Evolutionary conservation across 768 basidiomycete genomes (phyloP), one percentile per base, ranked within the genome.

Genomic region (Lactifluus hygrophoroides): DNA sequence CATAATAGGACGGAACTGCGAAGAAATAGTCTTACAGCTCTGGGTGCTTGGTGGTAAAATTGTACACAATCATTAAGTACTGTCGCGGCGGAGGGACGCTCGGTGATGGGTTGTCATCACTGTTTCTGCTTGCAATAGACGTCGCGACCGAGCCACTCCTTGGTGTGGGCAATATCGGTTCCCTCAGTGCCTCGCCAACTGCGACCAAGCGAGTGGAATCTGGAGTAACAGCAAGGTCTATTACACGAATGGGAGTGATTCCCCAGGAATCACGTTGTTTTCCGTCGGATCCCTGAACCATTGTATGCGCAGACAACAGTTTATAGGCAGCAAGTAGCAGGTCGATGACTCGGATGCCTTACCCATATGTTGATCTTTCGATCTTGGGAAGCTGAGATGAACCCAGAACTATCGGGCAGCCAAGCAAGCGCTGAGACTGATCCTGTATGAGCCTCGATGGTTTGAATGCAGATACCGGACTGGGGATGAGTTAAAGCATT

Each of bases 371-470:
- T 78, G 58, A 90, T 84, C 71, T 83, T 86, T 61, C 85, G 82
- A 70, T 97, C 95, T 67, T 95, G 76, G 43, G 88, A 88, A 50
- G 86, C 87, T 11, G 93, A 94, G 64, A 96, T 80, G 69, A 98
- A 96, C 8, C 90, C 92, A 21, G 83, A 83, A 32, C 87, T 86
- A 69, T 96, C 89, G 19, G 92, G 88, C 42, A 93, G 74, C 91
- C 93, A 97, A 32, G 82, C 80, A 35, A 97, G 78, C 2, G 91
- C 83, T 17, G 90, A 90, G 53, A 98, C 90, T 2, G 85, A 84
- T 58, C 97, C 92, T 38, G 74, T 73, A 69, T 97, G 93, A 35
- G 80, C 80, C 11, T 84, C 80, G 19, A 91, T 75, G 0, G 80
- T 78, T 57, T 81, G 77, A 49, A 86, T 73, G 68, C 82, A 84